Conservation (phyloP, 768 basidiomycete genomes). For the Royoungia palumana region DNA sequence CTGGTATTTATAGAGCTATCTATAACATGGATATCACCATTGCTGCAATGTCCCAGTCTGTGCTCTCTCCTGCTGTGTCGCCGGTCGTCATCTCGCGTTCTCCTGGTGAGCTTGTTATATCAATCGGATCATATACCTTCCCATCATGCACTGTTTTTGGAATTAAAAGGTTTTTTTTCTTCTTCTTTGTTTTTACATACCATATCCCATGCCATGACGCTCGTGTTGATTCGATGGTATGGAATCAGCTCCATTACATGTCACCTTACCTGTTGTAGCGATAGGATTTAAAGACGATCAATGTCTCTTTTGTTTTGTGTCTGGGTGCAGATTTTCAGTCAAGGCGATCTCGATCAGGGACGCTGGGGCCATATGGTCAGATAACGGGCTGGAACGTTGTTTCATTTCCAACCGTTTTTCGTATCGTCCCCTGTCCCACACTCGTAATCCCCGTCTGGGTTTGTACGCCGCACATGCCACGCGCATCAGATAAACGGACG, state of each 20-base stretch:
- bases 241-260: neutral
- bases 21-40: slow-evolving; percentile 10
- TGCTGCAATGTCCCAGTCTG: neutral
- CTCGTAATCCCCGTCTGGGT: neutral
- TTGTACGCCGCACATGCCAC: neutral
- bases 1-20: slow-evolving; percentile 29
- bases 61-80: slow-evolving; percentile 2
- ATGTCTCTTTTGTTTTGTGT: neutral
- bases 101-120: slow-evolving; percentile 13
- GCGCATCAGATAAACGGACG: too few species aligned
- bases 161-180: slow-evolving; percentile 10
- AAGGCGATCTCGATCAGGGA: too few species aligned
- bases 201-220: slow-evolving; percentile 4
- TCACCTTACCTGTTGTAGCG: slow-evolving; percentile 11
- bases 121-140: slow-evolving; percentile 1
- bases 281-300: slow-evolving; percentile 12
- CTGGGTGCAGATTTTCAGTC: too few species aligned
- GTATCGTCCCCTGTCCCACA: too few species aligned
- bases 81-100: slow-evolving; percentile 4
- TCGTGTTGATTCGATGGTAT: neutral
- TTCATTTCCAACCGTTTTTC: too few species aligned
- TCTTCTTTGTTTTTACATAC: neutral
- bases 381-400: too few species aligned
- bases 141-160: slow-evolving; percentile 5
- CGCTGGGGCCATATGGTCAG: too few species aligned